Evolutionary conservation across 139 green algal species (phyloP), one percentile per base, ranked within the genome.

Genomic region (Ostreobium quekettii): DNA sequence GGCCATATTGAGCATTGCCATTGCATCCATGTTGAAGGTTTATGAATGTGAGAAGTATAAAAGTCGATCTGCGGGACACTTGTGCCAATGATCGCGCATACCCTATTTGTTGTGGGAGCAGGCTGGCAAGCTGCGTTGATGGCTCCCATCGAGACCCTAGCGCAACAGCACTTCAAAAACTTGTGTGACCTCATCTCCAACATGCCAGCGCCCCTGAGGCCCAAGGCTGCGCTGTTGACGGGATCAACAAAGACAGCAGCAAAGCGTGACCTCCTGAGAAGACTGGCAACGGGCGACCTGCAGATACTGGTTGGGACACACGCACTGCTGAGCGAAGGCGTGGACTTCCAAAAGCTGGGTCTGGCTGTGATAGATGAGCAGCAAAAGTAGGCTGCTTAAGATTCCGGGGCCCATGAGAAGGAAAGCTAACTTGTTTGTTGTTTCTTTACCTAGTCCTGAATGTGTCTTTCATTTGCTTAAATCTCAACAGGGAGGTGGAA

Each of bases 351-450:
- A 1, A 62, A 60, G 22, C 89, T 99, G 58, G 93, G 86, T 5
- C 75, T 98, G 32, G 87, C 86, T 33, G 82, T 94, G 7, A 82
- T 98, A 29, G 93, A 99, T 67, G 93, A 99, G 77, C 90, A 97
- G 75, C 93, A 99, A 78, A 92, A 86, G 85, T 91, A 63, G 35
- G 75, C 11, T n/a, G n/a, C n/a, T n/a, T n/a, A n/a, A n/a, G n/a
- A n/a, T n/a, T n/a, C n/a, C n/a, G n/a, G n/a, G n/a, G n/a, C n/a
- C n/a, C n/a, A n/a, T n/a, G n/a, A n/a, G n/a, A 19, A 19, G 42
- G 42, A 53, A 53, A 53, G 11, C 15, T 19, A 26, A 26, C 19
- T 53, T 53, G 15, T 53, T 53, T 53, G 11, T 53, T 11, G 19
- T 53, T 53, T 53, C 19, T 53, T 53, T 53, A 11, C 11, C 15